Evolutionary conservation across 2,329 filamentous ascomycete genomes (phyloP).

Genomic region (Diaporthe nobilis): DNA sequence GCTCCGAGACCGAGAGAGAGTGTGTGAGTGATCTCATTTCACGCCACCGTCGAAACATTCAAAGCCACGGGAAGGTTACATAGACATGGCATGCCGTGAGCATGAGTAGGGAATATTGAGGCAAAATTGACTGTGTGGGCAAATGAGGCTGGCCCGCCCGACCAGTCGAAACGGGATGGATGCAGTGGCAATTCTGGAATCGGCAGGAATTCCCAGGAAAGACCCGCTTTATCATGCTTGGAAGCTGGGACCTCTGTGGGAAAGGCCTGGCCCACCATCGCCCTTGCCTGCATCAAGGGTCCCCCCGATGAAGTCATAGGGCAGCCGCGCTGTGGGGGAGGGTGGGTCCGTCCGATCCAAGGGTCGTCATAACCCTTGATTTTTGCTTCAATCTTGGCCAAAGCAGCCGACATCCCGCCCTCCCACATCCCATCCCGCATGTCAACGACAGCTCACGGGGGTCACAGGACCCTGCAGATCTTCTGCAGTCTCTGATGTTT

Average conservation of each 20-base stretch:
- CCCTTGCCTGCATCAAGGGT: slow-evolving; percentile 13
- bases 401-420: neutral
- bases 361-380: neutral
- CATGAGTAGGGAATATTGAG: neutral
- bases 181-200: slow-evolving; percentile 1
- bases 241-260: neutral
- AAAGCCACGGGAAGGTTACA: slow-evolving; percentile 9
- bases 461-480: neutral
- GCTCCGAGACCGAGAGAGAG: neutral
- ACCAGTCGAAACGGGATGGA: neutral
- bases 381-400: neutral
- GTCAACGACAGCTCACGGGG: neutral
- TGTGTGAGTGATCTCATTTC: slow-evolving; percentile 10
- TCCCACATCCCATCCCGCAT: neutral
- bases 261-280: neutral
- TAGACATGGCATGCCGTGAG: neutral
- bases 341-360: neutral
- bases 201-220: neutral
- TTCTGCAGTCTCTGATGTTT: neutral
- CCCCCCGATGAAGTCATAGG: slow-evolving; percentile 19
- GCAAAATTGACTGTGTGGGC: neutral
- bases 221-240: slow-evolving; percentile 12
- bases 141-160: neutral
- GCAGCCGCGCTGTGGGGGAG: neutral
- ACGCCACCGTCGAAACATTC: neutral